A percentile compares a stretch with the other conserved stretches of the same genome.
Conservation (phyloP, 176 grass and related monocot species). For the maize (Zea mays) region DNA sequence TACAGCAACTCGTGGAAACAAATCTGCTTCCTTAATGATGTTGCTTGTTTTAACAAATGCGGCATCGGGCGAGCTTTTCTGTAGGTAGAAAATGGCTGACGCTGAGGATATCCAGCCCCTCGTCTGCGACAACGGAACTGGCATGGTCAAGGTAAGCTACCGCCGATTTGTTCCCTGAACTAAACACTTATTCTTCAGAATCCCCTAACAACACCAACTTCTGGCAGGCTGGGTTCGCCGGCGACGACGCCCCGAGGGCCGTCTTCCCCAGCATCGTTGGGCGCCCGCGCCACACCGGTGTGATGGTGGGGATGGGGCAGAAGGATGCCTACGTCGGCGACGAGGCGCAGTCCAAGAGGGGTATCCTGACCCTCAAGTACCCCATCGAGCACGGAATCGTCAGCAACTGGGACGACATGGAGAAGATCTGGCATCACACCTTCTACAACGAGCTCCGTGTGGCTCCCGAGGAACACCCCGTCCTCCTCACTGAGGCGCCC, state of each 20-base stretch:
- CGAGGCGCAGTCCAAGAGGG: constrained; percentile 77
- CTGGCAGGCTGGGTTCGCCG: constrained; percentile 59
- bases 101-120: constrained; percentile 75
- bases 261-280: constrained; percentile 73
- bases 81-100: constrained; percentile 65
- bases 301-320: constrained; percentile 82
- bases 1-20: not conserved
- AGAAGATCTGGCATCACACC: constrained; percentile 88
- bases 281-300: constrained; percentile 64
- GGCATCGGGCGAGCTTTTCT: not conserved
- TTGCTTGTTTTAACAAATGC: too few relatives aligned
- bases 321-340: constrained; percentile 75
- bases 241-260: constrained; percentile 69
- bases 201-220: not conserved
- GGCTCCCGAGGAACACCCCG: constrained; percentile 68
- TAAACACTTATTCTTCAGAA: not conserved
- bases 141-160: constrained; percentile 74
- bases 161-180: not conserved
- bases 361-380: constrained; percentile 76
- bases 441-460: constrained; percentile 85
- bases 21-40: too few relatives aligned
- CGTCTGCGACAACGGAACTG: constrained; percentile 80
- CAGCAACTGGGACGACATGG: constrained; percentile 84
- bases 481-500: constrained; percentile 69
- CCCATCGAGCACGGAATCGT: constrained; percentile 79